Conservation (phyloP, 805 yeast genomes). For the Saturnispora halmiae region DNA sequence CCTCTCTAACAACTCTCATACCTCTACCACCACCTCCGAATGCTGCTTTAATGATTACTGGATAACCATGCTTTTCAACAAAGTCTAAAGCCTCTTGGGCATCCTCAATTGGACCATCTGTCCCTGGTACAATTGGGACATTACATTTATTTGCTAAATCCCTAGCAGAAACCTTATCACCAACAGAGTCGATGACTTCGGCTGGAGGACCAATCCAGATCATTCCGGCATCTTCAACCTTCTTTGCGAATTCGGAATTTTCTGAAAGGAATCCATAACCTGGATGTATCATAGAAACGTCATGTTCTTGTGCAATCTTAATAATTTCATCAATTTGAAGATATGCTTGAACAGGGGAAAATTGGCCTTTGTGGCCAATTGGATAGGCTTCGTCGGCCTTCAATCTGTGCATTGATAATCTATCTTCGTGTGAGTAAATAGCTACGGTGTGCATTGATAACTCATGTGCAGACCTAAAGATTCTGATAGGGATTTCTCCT, state of each 20-base stretch:
- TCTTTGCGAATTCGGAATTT: slow-evolving; percentile 91
- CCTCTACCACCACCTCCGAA: slow-evolving; percentile 99
- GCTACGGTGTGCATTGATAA: slow-evolving; percentile 74
- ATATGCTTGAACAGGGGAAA: slow-evolving; percentile 93
- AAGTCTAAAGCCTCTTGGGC: slow-evolving; percentile 66
- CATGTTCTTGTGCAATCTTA: slow-evolving; percentile 71
- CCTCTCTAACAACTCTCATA: slow-evolving; percentile 81
- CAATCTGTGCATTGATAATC: slow-evolving; percentile 77
- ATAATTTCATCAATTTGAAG: slow-evolving; percentile 77
- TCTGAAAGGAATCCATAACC: slow-evolving; percentile 96
- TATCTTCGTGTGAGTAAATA: slow-evolving; percentile 83
- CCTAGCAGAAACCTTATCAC: slow-evolving; percentile 94
- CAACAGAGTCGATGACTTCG: slow-evolving; percentile 81
- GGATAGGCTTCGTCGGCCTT: slow-evolving; percentile 78
- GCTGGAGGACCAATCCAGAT: slow-evolving; percentile 96
- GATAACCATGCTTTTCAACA: slow-evolving; percentile 73
- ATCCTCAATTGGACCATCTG: slow-evolving; percentile 67
- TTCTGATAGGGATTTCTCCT: slow-evolving; percentile 95
- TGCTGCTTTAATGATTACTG: slow-evolving; percentile 93
- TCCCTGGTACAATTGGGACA: slow-evolving; percentile 95
- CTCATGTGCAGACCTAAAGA: slow-evolving; percentile 81
- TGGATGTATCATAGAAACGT: slow-evolving; percentile 90
- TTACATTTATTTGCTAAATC: slow-evolving; percentile 82
- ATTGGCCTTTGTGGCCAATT: slow-evolving; percentile 72
- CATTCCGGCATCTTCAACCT: slow-evolving; percentile 74